These are phyloP conservation scores for Vitis labrusca DNA, from an alignment of 164 flowering plant genomes.

Conservation along the genomic window DNA sequence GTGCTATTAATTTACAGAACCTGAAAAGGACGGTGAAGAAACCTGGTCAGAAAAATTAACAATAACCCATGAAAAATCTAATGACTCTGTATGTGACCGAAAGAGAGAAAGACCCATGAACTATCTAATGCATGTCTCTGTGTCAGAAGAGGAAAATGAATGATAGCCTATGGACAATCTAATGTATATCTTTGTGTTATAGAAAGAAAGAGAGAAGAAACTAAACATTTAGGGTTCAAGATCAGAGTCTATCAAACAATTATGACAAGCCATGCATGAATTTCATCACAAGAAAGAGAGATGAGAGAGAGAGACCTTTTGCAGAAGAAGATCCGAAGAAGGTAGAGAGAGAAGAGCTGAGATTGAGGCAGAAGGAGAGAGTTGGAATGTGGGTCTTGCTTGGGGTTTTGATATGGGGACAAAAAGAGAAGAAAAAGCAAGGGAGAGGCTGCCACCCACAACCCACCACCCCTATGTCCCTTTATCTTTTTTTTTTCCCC, in stretches of 20 bases:
- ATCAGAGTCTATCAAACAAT: not conserved
- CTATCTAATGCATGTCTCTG: too few species aligned
- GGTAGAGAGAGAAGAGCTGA: conserved; percentile 13
- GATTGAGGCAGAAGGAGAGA: conserved; percentile 6
- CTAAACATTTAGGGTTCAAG: not conserved
- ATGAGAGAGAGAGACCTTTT: not conserved
- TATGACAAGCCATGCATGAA: conserved; percentile 2
- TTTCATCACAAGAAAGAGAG: not conserved
- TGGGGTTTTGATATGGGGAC: conserved; percentile 31
- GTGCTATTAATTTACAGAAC: too few species aligned
- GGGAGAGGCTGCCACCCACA: conserved; percentile 21
- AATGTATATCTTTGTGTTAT: too few species aligned
- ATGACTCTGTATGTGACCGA: too few species aligned
- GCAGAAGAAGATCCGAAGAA: not conserved
- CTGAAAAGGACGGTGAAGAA: too few species aligned
- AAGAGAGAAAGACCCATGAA: too few species aligned
- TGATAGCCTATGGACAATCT: too few species aligned
- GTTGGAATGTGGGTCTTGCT: conserved; percentile 6
- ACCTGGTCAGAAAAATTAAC: too few species aligned
- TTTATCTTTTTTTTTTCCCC: conserved; percentile 1
- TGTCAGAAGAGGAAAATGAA: too few species aligned
- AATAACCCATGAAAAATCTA: too few species aligned
- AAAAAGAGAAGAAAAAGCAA: conserved; percentile 22
- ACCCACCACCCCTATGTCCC: not conserved
- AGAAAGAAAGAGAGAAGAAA: not conserved